Conservation (phyloP, 345 rosid species). For the Citrus glauca region DNA sequence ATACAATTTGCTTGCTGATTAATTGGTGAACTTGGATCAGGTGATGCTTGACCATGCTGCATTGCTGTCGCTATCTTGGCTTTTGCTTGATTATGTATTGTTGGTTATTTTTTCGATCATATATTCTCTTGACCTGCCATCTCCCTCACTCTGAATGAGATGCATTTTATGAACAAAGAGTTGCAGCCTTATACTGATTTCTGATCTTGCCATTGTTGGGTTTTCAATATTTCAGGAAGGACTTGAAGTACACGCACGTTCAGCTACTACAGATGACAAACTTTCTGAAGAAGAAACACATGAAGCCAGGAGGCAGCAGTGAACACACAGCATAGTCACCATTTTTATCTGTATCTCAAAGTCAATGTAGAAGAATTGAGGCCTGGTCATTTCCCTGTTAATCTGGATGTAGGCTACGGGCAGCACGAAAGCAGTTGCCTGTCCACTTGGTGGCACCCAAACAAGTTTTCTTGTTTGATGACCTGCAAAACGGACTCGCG, state of each 20-base stretch:
- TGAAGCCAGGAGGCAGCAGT: constrained; percentile 21
- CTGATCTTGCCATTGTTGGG: neutral
- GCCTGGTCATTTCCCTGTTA: neutral
- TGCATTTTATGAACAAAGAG: neutral
- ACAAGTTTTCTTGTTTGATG: neutral
- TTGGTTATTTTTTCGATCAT: neutral
- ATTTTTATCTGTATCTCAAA: neutral
- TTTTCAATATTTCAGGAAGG: constrained; percentile 17
- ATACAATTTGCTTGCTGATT: neutral
- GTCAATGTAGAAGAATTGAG: neutral
- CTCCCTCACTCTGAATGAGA: neutral
- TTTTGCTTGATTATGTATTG: neutral
- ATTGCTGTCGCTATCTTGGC: neutral
- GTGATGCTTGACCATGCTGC: neutral
- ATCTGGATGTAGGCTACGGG: neutral
- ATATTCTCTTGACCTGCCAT: neutral
- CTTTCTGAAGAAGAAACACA: constrained; percentile 13
- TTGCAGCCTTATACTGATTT: neutral
- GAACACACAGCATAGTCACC: neutral
- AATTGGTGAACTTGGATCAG: neutral
- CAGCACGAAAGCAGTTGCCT: neutral
- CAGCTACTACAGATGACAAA: constrained; percentile 18
- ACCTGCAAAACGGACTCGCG: neutral
- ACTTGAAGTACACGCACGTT: constrained; percentile 3
- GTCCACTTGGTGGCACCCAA: neutral